Conservation (phyloP, 2,329 filamentous ascomycete species). For the Colletotrichum godetiae region DNA sequence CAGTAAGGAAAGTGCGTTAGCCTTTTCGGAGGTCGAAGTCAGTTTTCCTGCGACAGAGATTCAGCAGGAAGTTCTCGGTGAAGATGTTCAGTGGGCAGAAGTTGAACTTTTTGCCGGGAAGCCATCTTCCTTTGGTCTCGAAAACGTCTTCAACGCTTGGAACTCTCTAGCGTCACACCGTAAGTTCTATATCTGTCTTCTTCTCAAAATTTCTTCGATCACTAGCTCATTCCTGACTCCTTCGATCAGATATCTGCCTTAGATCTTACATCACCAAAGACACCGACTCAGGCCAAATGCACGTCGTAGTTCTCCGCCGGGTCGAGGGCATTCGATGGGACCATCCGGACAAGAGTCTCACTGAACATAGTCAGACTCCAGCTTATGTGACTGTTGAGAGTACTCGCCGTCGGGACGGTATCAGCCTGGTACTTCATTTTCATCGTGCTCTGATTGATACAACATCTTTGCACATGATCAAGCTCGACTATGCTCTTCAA, state of each 20-base stretch:
- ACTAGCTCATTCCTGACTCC: background rate
- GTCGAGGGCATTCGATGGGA: background rate
- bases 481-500: background rate
- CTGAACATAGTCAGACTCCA: background rate
- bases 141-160: background rate
- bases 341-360: background rate
- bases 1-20: background rate
- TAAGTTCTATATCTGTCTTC: background rate
- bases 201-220: background rate
- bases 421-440: background rate
- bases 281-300: background rate
- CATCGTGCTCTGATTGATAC: constrained; percentile 7
- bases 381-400: background rate
- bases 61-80: background rate
- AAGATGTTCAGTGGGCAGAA: background rate
- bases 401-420: background rate
- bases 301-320: background rate
- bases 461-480: constrained; percentile 8
- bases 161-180: background rate
- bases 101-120: constrained; percentile 1
- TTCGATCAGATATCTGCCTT: background rate
- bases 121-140: background rate
- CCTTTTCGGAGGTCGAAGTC: background rate
- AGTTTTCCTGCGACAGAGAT: background rate
- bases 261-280: background rate